Evolutionary conservation across 441 rosid species (phyloP).

Genomic region (Omphalea diandra): DNA sequence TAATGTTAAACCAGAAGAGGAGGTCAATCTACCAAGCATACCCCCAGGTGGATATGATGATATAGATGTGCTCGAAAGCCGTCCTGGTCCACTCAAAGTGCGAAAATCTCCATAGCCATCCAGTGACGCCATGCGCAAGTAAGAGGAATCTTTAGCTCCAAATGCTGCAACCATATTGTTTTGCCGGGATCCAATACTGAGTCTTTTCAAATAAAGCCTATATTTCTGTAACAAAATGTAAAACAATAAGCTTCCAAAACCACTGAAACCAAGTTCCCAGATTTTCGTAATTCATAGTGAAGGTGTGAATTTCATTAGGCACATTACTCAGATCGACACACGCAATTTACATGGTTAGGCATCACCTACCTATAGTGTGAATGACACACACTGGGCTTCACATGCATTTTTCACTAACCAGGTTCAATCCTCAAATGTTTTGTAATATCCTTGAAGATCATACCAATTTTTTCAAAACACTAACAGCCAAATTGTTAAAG

Average conservation of each 20-base stretch:
- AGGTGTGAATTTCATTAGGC: background rate
- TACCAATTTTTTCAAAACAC: background rate
- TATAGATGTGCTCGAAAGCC: conserved; percentile 38
- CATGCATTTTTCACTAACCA: background rate
- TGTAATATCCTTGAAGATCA: background rate
- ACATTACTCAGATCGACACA: background rate
- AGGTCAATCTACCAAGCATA: conserved; percentile 63
- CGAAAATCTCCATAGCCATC: conserved; percentile 67
- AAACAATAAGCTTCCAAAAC: conserved; percentile 16
- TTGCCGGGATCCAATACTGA: conserved; percentile 48
- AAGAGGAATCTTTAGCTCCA: conserved; percentile 62
- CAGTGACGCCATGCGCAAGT: conserved; percentile 47
- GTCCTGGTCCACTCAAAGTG: conserved; percentile 51
- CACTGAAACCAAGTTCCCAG: conserved; percentile 2
- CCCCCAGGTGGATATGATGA: conserved; percentile 53
- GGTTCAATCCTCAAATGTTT: background rate
- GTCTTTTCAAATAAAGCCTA: conserved; percentile 78
- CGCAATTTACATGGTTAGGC: background rate
- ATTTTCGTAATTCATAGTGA: background rate
- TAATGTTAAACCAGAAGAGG: conserved; percentile 52
- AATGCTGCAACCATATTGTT: conserved; percentile 45
- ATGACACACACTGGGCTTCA: background rate
- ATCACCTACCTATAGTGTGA: too few species aligned
- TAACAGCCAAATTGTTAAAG: background rate
- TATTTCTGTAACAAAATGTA: conserved; percentile 65